A percentile compares a stretch with the other conserved stretches of the same genome.
Conservation (phyloP, 768 basidiomycete genomes). For the Boletus rubroflammeus region DNA sequence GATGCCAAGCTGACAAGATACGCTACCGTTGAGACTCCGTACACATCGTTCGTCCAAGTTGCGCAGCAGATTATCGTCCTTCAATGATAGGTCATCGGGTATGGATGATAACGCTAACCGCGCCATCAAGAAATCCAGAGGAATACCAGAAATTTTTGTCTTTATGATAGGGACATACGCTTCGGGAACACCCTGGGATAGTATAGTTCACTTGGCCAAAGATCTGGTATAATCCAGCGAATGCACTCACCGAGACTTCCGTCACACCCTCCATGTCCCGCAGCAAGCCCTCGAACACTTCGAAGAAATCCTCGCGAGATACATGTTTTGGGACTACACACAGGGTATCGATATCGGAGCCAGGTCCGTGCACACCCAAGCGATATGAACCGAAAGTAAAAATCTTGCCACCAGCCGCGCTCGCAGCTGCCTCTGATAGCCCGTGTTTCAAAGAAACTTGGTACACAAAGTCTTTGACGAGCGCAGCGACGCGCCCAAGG, state of each 20-base stretch:
- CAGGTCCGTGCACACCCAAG: slow-evolving; percentile 94
- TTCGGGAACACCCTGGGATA: slow-evolving; percentile 90
- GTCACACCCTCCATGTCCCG: slow-evolving; percentile 76
- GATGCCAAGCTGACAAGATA: slow-evolving; percentile 2
- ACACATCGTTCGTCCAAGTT: slow-evolving; percentile 95
- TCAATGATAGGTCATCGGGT: slow-evolving; percentile 86
- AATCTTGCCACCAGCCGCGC: slow-evolving; percentile 93
- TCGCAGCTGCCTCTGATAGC: slow-evolving; percentile 83
- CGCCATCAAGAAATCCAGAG: slow-evolving; percentile 93
- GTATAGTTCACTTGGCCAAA: slow-evolving; percentile 4
- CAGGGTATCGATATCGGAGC: slow-evolving; percentile 96
- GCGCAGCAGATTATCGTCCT: slow-evolving; percentile 86
- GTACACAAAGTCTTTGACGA: slow-evolving; percentile 92
- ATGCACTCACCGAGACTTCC: slow-evolving; percentile 78
- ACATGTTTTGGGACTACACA: slow-evolving; percentile 97
- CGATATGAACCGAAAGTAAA: slow-evolving; percentile 99
- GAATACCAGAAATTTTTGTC: slow-evolving; percentile 85
- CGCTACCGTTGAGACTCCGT: slow-evolving; percentile 83
- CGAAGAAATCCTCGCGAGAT: slow-evolving; percentile 93
- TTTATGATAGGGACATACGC: slow-evolving; percentile 97
- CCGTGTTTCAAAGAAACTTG: slow-evolving; percentile 75
- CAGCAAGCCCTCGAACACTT: slow-evolving; percentile 86
- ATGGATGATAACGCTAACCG: slow-evolving; percentile 81
- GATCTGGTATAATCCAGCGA: not conserved
- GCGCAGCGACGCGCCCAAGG: slow-evolving; percentile 79